phyloP scores from a whole-genome alignment of 1,284 basidiomycete species.

The Trametes hirsuta region DNA sequence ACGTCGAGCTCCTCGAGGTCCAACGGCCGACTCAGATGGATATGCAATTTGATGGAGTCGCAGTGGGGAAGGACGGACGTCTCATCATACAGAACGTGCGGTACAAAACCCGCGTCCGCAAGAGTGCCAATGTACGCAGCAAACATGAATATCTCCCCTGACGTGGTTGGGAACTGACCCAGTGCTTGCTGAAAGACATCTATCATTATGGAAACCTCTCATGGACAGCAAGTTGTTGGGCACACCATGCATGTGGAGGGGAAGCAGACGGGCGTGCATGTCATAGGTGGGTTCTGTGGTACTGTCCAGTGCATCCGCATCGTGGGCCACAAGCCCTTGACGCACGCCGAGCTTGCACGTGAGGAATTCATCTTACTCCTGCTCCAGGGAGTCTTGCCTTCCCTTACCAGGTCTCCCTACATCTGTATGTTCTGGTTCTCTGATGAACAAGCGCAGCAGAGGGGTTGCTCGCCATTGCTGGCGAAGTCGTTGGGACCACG shows the following conservation, averaged over 20 bases:
- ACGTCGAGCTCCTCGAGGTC: slow-evolving; percentile 27
- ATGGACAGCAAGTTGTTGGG: slow-evolving; percentile 4
- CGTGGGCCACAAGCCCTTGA: slow-evolving; percentile 21
- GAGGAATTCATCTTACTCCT: too few species aligned
- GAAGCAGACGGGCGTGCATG: slow-evolving; percentile 10
- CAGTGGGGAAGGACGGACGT: slow-evolving; percentile 16
- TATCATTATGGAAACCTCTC: slow-evolving; percentile 11
- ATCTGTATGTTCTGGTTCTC: too few species aligned
- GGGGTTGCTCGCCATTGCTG: too few species aligned
- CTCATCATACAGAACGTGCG: slow-evolving; percentile 26
- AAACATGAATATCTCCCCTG: neutral
- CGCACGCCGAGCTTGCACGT: neutral
- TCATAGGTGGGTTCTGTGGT: slow-evolving; percentile 4
- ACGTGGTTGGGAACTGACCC: neutral
- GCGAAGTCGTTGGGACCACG: too few species aligned
- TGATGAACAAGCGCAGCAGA: too few species aligned
- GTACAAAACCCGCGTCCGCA: slow-evolving; percentile 31
- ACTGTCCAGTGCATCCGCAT: slow-evolving; percentile 18
- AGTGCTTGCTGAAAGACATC: neutral
- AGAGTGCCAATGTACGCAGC: slow-evolving; percentile 16
- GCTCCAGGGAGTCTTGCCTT: too few species aligned
- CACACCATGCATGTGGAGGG: slow-evolving; percentile 10
- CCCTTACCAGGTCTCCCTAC: too few species aligned
- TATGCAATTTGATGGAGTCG: slow-evolving; percentile 30
- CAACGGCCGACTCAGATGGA: slow-evolving; percentile 31